Evolutionary conservation across 2,329 filamentous ascomycete species (phyloP).

Genomic region (Pleurostoma richardsiae): DNA sequence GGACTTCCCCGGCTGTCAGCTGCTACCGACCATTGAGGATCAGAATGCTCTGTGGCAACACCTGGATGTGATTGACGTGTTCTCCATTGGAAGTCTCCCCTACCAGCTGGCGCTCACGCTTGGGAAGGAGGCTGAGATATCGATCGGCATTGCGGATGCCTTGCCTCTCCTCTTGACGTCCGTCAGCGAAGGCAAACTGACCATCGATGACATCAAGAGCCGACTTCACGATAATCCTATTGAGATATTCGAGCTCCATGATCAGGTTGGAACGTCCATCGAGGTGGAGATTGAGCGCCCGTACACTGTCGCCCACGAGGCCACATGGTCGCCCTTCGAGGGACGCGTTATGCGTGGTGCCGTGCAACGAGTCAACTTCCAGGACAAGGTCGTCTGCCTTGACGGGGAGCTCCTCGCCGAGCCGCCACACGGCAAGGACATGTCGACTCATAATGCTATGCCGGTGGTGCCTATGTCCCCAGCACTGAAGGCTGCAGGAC

Average conservation of each 20-base stretch:
- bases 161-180: constrained; percentile 72
- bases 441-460: constrained; percentile 62
- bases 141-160: constrained; percentile 66
- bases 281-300: constrained; percentile 73
- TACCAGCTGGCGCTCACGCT: constrained; percentile 64
- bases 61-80: constrained; percentile 68
- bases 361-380: constrained; percentile 72
- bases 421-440: constrained; percentile 61
- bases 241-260: constrained; percentile 77
- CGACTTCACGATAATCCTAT: constrained; percentile 75
- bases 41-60: constrained; percentile 72
- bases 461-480: constrained; percentile 49
- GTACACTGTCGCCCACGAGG: constrained; percentile 49
- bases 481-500: constrained; percentile 42
- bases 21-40: constrained; percentile 62
- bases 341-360: constrained; percentile 64
- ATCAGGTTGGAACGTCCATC: constrained; percentile 67
- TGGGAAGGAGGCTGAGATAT: constrained; percentile 48
- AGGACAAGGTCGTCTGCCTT: constrained; percentile 68
- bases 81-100: constrained; percentile 73
- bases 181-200: constrained; percentile 67
- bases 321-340: constrained; percentile 66
- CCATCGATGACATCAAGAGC: constrained; percentile 65
- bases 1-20: constrained; percentile 63
- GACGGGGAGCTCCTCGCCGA: constrained; percentile 60